These are phyloP conservation scores for Colletotrichum liaoningense DNA, from an alignment of 2,329 filamentous ascomycete species.

Conservation along the genomic window DNA sequence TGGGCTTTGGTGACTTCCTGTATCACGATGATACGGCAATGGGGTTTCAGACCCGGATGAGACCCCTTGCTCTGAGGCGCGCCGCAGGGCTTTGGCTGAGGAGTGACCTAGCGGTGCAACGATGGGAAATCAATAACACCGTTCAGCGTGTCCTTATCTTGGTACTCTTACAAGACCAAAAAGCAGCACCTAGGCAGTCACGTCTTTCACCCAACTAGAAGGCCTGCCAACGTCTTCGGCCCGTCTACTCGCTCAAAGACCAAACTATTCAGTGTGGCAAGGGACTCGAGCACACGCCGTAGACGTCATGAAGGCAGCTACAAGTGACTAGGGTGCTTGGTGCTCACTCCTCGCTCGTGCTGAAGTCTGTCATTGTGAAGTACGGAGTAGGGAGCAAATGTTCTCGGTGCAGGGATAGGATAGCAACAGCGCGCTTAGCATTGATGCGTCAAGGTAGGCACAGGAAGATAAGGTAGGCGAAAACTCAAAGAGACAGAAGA, in stretches of 20 bases:
- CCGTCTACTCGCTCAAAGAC: neutral
- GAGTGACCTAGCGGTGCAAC: neutral
- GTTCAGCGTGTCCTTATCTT: neutral
- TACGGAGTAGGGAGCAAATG: slow-evolving; percentile 5
- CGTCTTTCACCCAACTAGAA: too few relatives aligned
- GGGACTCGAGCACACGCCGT: slow-evolving; percentile 2
- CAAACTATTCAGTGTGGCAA: neutral
- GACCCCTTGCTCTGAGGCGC: slow-evolving; percentile 7
- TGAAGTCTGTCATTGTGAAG: neutral
- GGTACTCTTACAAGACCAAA: neutral
- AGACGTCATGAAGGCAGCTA: slow-evolving; percentile 16
- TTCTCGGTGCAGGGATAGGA: neutral
- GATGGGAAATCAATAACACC: neutral
- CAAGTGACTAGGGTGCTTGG: neutral
- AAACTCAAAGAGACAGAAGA: neutral
- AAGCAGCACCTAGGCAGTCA: too few relatives aligned
- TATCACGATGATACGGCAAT: slow-evolving; percentile 30
- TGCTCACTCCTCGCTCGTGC: neutral
- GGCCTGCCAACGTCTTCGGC: neutral
- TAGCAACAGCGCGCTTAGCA: neutral
- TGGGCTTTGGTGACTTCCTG: slow-evolving; percentile 5
- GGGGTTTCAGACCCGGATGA: slow-evolving; percentile 29
- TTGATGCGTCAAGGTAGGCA: neutral
- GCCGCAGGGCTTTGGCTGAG: neutral
- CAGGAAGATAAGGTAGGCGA: neutral